Conservation (phyloP, 1,284 basidiomycete genomes). For the Leccinum pachyderme region DNA sequence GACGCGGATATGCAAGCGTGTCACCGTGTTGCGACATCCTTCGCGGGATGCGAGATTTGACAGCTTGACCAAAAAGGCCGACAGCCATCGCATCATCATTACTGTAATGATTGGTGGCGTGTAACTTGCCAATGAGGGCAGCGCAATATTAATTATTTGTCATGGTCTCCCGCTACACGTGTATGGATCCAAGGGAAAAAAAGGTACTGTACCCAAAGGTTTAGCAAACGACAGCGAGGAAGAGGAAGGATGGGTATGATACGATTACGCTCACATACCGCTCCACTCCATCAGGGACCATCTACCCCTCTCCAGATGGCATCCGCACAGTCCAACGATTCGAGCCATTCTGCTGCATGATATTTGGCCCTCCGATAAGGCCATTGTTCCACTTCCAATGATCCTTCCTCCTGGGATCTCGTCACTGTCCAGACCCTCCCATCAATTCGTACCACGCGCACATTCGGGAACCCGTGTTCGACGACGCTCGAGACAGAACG, state of each 20-base stretch:
- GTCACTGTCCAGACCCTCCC: constrained; percentile 54
- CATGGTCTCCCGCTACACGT: background rate
- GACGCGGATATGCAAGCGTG: background rate
- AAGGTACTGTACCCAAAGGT: background rate
- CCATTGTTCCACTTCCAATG: constrained; percentile 52
- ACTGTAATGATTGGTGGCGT: background rate
- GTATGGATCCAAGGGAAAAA: background rate
- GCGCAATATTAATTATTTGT: background rate
- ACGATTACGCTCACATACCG: background rate
- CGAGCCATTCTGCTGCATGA: constrained; percentile 59
- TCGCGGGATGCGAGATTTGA: background rate
- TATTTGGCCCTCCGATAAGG: constrained; percentile 50
- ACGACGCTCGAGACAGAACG: constrained; percentile 47
- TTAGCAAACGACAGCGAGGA: no score
- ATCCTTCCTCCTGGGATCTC: constrained; percentile 21
- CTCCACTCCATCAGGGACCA: constrained; percentile 2
- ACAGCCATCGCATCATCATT: background rate
- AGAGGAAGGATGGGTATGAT: background rate
- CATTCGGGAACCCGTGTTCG: constrained; percentile 61
- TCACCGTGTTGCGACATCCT: background rate
- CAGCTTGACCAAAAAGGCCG: background rate
- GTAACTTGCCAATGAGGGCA: background rate
- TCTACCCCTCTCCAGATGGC: constrained; percentile 35
- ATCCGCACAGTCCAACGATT: constrained; percentile 57
- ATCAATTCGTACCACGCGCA: constrained; percentile 54